phyloP scores from a whole-genome alignment of 2,329 filamentous ascomycete genomes.

The Botryosphaeria dothidea region DNA sequence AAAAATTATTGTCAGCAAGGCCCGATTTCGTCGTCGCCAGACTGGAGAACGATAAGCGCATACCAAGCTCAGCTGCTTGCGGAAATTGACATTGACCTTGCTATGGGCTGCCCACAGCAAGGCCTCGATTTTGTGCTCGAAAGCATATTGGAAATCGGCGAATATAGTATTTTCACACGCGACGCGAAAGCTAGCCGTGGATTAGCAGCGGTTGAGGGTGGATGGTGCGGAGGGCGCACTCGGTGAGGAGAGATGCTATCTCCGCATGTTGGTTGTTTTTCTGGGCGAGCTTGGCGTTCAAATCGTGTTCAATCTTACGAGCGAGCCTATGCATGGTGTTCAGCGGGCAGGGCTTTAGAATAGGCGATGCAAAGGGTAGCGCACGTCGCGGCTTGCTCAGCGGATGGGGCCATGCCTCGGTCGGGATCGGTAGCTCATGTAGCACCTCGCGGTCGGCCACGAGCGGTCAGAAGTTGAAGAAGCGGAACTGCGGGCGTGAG shows the following conservation, averaged over 20 bases:
- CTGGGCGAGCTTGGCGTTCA: conserved; percentile 51
- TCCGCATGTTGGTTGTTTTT: conserved; percentile 52
- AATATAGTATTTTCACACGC: conserved; percentile 73
- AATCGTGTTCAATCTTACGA: conserved; percentile 50
- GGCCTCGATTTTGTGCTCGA: conserved; percentile 64
- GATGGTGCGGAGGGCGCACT: conserved; percentile 28
- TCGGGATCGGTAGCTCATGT: conserved; percentile 33
- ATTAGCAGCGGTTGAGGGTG: conserved; percentile 12
- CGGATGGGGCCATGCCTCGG: conserved; percentile 47
- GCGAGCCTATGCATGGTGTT: conserved; percentile 38
- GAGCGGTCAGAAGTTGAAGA: conserved; percentile 56
- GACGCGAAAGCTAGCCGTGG: conserved; percentile 61
- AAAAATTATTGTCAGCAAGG: not conserved
- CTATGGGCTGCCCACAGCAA: conserved; percentile 79
- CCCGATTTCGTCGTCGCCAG: not conserved
- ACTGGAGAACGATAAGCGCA: conserved; percentile 23
- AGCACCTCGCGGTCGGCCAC: conserved; percentile 46
- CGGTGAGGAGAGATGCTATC: conserved; percentile 46
- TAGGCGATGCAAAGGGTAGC: conserved; percentile 16
- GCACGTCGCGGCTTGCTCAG: conserved; percentile 56
- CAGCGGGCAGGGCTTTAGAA: conserved; percentile 23
- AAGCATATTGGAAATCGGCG: conserved; percentile 68
- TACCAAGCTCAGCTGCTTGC: conserved; percentile 63
- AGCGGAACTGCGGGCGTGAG: conserved; percentile 49
- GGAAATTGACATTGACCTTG: conserved; percentile 76